Percentiles rank a stretch among this genome's conserved stretches.
Conservation (phyloP, 73 alveolate genomes). For the Blepharisma japonicum region DNA sequence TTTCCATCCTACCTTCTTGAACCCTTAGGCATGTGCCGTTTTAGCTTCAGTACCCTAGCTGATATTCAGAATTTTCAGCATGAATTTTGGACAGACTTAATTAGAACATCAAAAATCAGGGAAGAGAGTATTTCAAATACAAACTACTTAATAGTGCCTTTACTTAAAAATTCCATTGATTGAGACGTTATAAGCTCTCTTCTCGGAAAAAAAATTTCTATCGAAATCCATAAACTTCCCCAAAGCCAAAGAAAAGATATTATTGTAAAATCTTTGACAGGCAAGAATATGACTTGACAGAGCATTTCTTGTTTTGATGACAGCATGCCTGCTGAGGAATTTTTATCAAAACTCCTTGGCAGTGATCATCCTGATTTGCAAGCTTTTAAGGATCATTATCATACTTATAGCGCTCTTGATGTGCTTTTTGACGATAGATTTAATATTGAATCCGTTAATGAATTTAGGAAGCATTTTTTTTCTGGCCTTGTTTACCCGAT, state of each 20-base stretch:
- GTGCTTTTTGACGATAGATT: constrained; percentile 16
- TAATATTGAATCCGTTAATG: neutral
- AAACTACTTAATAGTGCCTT: constrained; percentile 9
- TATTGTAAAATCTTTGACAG: neutral
- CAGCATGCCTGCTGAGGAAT: too few relatives aligned
- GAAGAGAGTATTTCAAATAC: neutral
- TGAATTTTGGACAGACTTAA: constrained; percentile 17
- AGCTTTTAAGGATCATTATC: neutral
- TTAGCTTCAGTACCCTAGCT: too few relatives aligned
- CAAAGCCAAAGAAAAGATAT: neutral
- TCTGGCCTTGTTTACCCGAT: neutral
- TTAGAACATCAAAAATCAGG: neutral
- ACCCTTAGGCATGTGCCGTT: too few relatives aligned
- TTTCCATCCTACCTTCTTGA: too few relatives aligned
- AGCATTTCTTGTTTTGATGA: too few relatives aligned
- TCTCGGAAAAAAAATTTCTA: neutral
- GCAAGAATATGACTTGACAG: too few relatives aligned
- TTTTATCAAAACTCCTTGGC: too few relatives aligned
- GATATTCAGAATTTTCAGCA: constrained; percentile 8
- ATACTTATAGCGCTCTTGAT: neutral
- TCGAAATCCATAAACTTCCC: neutral
- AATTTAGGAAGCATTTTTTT: neutral
- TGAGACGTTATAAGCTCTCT: neutral
- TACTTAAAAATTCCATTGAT: neutral
- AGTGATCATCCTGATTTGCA: too few relatives aligned